Evolutionary conservation across 345 rosid species (phyloP), one percentile per base, ranked within the genome.

Genomic region (Eucalyptus dawsonii): DNA sequence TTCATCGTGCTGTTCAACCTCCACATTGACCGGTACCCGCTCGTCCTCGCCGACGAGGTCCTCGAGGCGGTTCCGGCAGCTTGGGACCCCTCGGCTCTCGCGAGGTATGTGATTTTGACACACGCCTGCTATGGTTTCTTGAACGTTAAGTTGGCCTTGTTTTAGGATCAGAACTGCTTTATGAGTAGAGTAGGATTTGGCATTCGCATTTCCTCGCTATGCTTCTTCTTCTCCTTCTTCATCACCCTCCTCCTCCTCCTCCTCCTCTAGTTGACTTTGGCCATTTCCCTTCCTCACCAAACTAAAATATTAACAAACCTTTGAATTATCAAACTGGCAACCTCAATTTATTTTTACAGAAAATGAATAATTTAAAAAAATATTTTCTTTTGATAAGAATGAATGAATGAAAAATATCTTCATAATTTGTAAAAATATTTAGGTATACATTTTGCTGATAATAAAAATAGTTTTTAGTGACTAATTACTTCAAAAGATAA

Each of bases 41-140:
- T 98, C 42, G 80, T 91, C 88, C 97, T 98, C 87, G 92, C 94
- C 50, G 94, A 95, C 47, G 93, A 95, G 60, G 97, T 98, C 87
- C 88, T 92, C 29, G 87, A 93, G 56, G 96, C 97, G 2, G 98
- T 98, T 87, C 99, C 99, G 5, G 92, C 98, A 16, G 89, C 92
- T 1, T 98, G 98, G 99, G 96, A 97, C 90, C 99, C 99, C 31
- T 86, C 42, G 12, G 96, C 93, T 47, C 91, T 98, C 3, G 96
- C 99, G 62, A 96, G 99, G 99, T 94, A 87, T 25, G 27, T 21
- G 27, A 27, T 13, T 10, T 40, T 25, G 13, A 25, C 12, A n/a
- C 22, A 15, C 29, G 15, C 3, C 50, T 50, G 17, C 45, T 34
- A 34, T 21, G 45, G 88, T 53, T 50, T 53, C 62, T 27, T 11